Evolutionary conservation across 2,329 filamentous ascomycete genomes (phyloP), one percentile per base, ranked within the genome.

Genomic region (Aspergillus japonicus): DNA sequence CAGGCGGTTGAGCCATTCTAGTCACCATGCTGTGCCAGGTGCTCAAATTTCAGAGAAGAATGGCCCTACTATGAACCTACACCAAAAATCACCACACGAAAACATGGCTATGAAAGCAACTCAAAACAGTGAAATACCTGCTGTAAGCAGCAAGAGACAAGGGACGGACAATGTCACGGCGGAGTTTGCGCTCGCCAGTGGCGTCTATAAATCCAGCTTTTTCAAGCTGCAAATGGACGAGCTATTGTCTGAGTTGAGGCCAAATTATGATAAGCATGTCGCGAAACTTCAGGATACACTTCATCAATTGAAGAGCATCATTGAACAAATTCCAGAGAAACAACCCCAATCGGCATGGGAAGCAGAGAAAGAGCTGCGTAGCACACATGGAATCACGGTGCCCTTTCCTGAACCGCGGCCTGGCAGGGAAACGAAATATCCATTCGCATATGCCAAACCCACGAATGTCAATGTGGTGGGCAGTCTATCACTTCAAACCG

Each of bases 401-500:
- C 95, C 95, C 0, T 97, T 92, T 70, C 92, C 94, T 16, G 83
- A 89, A n/a, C 92, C 92, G 19, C 86, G 82, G 54, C 93, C 94
- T 1, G 80, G 85, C 11, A 86, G 86, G 68, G 88, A 94, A 73
- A 87, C 87, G 33, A 89, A 90, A 55, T 96, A 96, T 77, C 93
- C 92, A 69, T 81, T 98, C 55, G 82, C 88, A 44, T 96, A 92
- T 73, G 83, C 83, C 50, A 89, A 86, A 70, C 94, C 95, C 2
- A 78, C 85, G 7, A 87, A 88, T 66, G 87, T 95, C 75, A 96
- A 96, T 70, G 89, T 96, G 24, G 89, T 94, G 33, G 95, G 95
- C 53, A 96, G 93, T 76, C 94, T 96, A 78, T 85, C 90, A 11
- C 81, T 90, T 54, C 89, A 86, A 73, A 93, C 88, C 2, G 89